Base-by-base conservation (phyloP, 2,329 filamentous ascomycete genomes). In the Blumeriella jaapii region DNA sequence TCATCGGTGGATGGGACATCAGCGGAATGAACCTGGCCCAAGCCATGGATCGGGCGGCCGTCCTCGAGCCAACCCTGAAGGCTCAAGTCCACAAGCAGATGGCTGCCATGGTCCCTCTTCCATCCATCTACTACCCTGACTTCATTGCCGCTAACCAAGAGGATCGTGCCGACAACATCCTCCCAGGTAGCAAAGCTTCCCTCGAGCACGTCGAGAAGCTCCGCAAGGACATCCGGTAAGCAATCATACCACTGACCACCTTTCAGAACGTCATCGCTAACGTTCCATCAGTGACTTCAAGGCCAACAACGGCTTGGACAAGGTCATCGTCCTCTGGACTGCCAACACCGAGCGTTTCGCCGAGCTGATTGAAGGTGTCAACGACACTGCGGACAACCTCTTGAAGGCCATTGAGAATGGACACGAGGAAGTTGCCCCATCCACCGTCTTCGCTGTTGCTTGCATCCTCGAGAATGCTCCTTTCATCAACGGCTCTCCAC, bases 101-200 rank as follows among this genome's bases (percentile, higher is more conserved):
- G 86, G 67, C 77, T 42, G 67, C 69, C 51, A 82, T 96, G 77
- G 78, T 79, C 51, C 91, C 91, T 18, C 74, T 96, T 45, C 89
- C 86, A 15, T 89, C 82, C 61, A 82, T 96, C 64, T 98, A 98
- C 74, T 98, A 98, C 61, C 91, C 91, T 1, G 91, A 96, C 63
- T 98, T 98, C 69, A 98, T 98, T 56, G 91, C 91, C 48, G 83
- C 91, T 58, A 98, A 98, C 68, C 91, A 98, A 66, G 87, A 91
- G 61, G 86, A 87, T 56, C 82, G 91, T 55, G 91, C 89, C 47
- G 86, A 98, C 65, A 96, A 98, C 55, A 55, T 93, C 45, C 61
- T 96, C 31, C 65, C 81, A 44, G 91, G 91, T 34, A 72, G 68
- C 61, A 93, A 91, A 67, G 87, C 87, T 46, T 85, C 68, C 59